phyloP scores from a whole-genome alignment of 208 protist species.

The Angomonas ambiguus region DNA sequence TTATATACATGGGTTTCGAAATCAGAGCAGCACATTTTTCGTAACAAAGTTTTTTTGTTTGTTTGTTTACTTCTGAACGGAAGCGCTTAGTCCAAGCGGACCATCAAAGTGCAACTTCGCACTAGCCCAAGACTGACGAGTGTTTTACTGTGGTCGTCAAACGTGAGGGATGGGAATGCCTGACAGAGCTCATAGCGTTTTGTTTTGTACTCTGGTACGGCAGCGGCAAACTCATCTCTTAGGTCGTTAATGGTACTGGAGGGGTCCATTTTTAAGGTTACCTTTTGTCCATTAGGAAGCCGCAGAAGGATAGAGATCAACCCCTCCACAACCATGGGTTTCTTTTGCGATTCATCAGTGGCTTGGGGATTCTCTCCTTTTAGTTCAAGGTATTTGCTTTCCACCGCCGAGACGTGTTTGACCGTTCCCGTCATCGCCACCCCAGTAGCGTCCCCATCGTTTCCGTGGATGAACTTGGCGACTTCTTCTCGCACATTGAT shows the following conservation, averaged over 20 bases:
- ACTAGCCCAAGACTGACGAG: conserved; percentile 50
- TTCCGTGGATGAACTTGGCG: conserved; percentile 38
- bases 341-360: background rate
- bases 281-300: conserved; percentile 55
- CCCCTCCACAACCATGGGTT: conserved; percentile 19
- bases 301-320: conserved; percentile 61
- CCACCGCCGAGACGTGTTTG: conserved; percentile 45
- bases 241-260: conserved; percentile 60
- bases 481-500: conserved; percentile 61
- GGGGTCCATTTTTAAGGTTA: conserved; percentile 45
- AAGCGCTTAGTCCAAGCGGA: conserved; percentile 16
- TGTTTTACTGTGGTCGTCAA: conserved; percentile 57
- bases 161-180: conserved; percentile 54
- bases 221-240: conserved; percentile 45
- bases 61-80: background rate
- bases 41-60: background rate
- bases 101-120: conserved; percentile 59
- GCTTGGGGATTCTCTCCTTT: background rate
- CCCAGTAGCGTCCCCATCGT: background rate
- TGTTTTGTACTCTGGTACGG: conserved; percentile 38
- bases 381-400: conserved; percentile 20
- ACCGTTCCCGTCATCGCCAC: conserved; percentile 18
- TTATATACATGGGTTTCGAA: background rate
- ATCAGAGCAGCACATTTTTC: background rate
- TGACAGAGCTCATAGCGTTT: conserved; percentile 68